phyloP scores from a whole-genome alignment of 257 asterid genomes.

The Gentiana straminea region DNA sequence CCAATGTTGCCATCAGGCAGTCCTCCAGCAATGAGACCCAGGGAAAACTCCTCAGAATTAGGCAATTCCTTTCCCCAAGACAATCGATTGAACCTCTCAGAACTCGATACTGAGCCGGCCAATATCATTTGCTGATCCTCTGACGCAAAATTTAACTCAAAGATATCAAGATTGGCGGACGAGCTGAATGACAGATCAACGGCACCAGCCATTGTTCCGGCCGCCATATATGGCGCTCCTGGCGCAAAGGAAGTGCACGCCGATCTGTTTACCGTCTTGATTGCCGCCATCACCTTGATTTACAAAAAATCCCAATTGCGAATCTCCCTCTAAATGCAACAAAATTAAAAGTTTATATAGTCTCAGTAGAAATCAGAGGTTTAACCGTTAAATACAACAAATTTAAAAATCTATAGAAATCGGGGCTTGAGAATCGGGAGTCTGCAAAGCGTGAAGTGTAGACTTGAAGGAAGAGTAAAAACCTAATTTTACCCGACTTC shows the following conservation, averaged over 20 bases:
- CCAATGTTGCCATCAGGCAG: slow-evolving; percentile 91
- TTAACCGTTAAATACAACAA: too few species aligned
- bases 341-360: too few species aligned
- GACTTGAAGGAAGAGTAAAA: neutral
- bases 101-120: slow-evolving; percentile 58
- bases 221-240: slow-evolving; percentile 76
- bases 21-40: slow-evolving; percentile 93
- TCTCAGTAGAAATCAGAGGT: neutral
- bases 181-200: slow-evolving; percentile 98
- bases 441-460: neutral
- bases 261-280: slow-evolving; percentile 84
- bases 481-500: too few species aligned
- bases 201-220: slow-evolving; percentile 99
- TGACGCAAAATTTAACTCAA: slow-evolving; percentile 77
- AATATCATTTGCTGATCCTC: slow-evolving; percentile 61
- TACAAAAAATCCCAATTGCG: slow-evolving; percentile 14
- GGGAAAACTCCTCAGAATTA: slow-evolving; percentile 58
- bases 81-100: slow-evolving; percentile 83
- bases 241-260: slow-evolving; percentile 92
- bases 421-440: too few species aligned
- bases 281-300: slow-evolving; percentile 49
- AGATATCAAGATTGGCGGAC: slow-evolving; percentile 80
- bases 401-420: neutral
- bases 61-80: slow-evolving; percentile 65
- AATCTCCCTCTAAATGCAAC: neutral